Evolutionary conservation across 768 basidiomycete species (phyloP).

Genomic region (Arthromyces matolae): DNA sequence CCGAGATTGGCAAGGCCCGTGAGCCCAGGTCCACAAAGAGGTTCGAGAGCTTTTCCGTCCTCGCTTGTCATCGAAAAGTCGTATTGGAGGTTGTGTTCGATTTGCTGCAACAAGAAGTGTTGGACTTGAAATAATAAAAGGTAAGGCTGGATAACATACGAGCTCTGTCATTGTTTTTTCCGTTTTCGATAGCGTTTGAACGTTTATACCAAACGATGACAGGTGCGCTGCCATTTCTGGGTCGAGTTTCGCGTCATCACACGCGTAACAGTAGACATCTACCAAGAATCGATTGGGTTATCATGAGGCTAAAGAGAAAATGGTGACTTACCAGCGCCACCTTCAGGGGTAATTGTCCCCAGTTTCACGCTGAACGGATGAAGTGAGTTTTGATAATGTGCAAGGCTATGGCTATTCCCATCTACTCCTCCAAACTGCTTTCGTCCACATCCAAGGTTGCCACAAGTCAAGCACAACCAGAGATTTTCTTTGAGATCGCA

Average conservation of each 20-base stretch:
- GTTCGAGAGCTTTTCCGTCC: constrained; percentile 82
- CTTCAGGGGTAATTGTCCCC: constrained; percentile 95
- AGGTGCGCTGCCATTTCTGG: constrained; percentile 74
- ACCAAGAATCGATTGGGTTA: neutral
- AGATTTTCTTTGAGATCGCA: constrained; percentile 90
- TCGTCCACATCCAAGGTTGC: constrained; percentile 85
- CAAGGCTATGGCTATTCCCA: constrained; percentile 88
- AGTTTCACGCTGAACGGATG: constrained; percentile 90
- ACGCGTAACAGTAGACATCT: constrained; percentile 94
- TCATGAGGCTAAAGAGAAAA: neutral
- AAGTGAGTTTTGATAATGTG: constrained; percentile 65
- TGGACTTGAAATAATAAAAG: neutral
- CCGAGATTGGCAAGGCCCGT: constrained; percentile 92
- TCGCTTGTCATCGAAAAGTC: constrained; percentile 90
- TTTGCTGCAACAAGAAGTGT: constrained; percentile 63
- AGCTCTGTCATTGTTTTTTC: constrained; percentile 97
- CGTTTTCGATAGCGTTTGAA: constrained; percentile 79
- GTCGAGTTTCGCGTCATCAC: constrained; percentile 80
- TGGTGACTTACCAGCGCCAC: constrained; percentile 65
- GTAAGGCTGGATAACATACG: constrained; percentile 37
- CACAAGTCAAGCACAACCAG: constrained; percentile 94
- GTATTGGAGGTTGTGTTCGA: constrained; percentile 93
- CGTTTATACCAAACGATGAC: constrained; percentile 81
- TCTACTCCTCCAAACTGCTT: constrained; percentile 75
- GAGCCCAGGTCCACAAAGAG: constrained; percentile 82